Percentiles rank a stretch among this genome's conserved stretches.
Evolutionary conservation across 1,139 yeast genomes (phyloP).

Genomic region (Magnusiomyces tetraspermus): DNA sequence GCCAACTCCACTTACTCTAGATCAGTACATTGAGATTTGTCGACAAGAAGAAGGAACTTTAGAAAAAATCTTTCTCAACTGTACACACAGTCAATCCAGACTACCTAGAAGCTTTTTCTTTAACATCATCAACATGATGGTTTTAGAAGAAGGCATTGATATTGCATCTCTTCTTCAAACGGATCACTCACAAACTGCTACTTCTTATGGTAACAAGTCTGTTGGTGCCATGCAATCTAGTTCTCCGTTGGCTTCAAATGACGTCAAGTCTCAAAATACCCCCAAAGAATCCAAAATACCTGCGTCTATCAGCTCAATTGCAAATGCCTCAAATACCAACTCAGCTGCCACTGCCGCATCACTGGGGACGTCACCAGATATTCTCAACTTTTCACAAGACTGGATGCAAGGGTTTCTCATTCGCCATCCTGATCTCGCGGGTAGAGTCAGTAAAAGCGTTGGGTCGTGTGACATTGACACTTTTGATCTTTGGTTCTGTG

Average conservation of each 20-base stretch:
- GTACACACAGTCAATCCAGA: slow-evolving; percentile 7
- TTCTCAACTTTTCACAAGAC: slow-evolving; percentile 1
- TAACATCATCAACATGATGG: slow-evolving; percentile 6
- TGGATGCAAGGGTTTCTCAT: slow-evolving; percentile 8
- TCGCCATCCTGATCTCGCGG: slow-evolving; percentile 5
- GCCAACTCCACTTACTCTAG: slow-evolving; percentile 36
- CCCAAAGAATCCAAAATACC: neutral
- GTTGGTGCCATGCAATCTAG: neutral
- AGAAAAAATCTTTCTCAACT: slow-evolving; percentile 3
- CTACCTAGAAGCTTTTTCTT: slow-evolving; percentile 7
- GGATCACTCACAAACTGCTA: neutral
- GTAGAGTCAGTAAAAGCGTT: slow-evolving; percentile 1
- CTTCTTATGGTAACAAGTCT: neutral
- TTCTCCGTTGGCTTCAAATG: neutral
- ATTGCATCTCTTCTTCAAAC: neutral
- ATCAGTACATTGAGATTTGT: slow-evolving; percentile 6
- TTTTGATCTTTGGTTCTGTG: slow-evolving; percentile 6
- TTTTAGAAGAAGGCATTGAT: slow-evolving; percentile 1
- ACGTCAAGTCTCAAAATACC: neutral
- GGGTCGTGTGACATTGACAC: slow-evolving; percentile 2
- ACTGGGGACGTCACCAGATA: neutral
- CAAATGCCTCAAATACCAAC: neutral
- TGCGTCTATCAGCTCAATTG: neutral
- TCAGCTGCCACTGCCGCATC: neutral
- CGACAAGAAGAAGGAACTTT: slow-evolving; percentile 3